Base-by-base conservation (phyloP, 495 filamentous ascomycete species). In the Penicillium pancosmium region DNA sequence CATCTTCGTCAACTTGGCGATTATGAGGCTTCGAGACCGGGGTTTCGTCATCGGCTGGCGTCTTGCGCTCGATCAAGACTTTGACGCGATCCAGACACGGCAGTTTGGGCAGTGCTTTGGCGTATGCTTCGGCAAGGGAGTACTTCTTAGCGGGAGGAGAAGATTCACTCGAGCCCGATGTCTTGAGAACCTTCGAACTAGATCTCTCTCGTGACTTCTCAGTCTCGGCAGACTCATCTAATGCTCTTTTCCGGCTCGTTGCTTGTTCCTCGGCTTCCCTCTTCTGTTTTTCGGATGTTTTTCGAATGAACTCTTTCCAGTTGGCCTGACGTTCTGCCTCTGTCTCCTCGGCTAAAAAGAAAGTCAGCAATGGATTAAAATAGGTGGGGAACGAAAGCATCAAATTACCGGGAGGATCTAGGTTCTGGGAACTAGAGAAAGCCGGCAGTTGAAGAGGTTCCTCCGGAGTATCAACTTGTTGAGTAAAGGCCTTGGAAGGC, bases 1-100 rank as follows among this genome's bases (percentile, higher is more conserved):
- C 77, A 44, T 80, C 77, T 56, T 78, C 71, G 27, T 80, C 76
- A 41, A 80, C 60, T 54, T 74, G 68, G 36, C 61, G 70, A 19
- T 50, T 50, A 35, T 44, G 41, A 21, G 41, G 41, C 16, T 44
- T 44, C 41, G 41, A 16, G n/a, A 44, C 16, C 44, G 49, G 54
- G 12, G 56, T 56, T 56, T 62, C 56, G 16, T 61, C 66, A 3
- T 62, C 59, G 0, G 54, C 48, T 31, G 68, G 58, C 4, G 61
- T 25, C 25, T 69, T 74, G n/a, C 59, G 57, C 1, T 72, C 57
- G 3, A 64, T 69, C 53, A 74, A 52, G 7, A 61, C 63, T 44
- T 74, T 64, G 54, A 69, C 59, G 41, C 65, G 55, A 49, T 78
- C 70, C 35, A 80, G 56, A 12, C 74, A 73, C 0, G 77, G 77